A percentile compares a stretch with the other conserved stretches of the same genome.
Evolutionary conservation across 495 filamentous ascomycete species (phyloP).

Genomic region (Rostrohypoxylon terebratum): DNA sequence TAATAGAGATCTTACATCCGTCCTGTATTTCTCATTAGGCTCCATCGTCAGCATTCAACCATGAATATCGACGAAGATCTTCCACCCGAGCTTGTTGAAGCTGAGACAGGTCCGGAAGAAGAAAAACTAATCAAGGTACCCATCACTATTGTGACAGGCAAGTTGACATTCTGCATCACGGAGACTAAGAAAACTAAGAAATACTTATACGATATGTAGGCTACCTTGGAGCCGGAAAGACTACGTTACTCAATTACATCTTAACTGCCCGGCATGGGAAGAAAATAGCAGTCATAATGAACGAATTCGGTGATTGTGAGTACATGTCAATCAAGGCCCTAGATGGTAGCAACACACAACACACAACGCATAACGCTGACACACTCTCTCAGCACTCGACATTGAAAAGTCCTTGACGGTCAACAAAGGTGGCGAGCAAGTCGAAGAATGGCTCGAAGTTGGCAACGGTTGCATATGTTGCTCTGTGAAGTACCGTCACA

Average conservation of each 20-base stretch:
- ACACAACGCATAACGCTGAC: conserved; percentile 37
- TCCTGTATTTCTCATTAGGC: no score
- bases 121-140: conserved; percentile 77
- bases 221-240: conserved; percentile 95
- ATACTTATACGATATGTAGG: conserved; percentile 52
- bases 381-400: conserved; percentile 73
- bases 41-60: conserved; percentile 9
- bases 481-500: conserved; percentile 81
- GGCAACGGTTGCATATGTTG: conserved; percentile 99
- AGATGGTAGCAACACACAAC: background rate
- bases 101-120: conserved; percentile 55
- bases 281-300: conserved; percentile 96
- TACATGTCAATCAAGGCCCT: background rate
- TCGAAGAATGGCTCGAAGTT: conserved; percentile 94
- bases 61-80: conserved; percentile 74
- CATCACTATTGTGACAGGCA: conserved; percentile 94
- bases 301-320: conserved; percentile 97
- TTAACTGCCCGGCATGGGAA: conserved; percentile 94
- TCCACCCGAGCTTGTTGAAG: conserved; percentile 78
- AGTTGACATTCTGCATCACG: conserved; percentile 31
- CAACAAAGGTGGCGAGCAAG: conserved; percentile 83
- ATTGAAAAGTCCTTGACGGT: conserved; percentile 95
- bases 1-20: background rate
- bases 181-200: background rate
- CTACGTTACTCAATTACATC: conserved; percentile 95